Base-by-base conservation (phyloP, 257 asterid species). In the Jaltomata sinuosa region DNA sequence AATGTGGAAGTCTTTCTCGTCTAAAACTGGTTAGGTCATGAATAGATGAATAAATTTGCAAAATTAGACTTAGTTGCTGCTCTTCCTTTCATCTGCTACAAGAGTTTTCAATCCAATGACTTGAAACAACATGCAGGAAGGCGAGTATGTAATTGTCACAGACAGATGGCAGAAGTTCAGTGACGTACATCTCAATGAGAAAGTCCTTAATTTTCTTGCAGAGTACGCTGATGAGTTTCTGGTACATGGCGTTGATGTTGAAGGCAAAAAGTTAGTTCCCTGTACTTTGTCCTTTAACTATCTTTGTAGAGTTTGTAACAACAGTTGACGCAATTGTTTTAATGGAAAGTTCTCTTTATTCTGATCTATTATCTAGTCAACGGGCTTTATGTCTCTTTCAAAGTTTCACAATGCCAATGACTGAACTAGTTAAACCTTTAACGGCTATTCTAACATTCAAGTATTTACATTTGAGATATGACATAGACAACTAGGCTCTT, bases 161-260 rank as follows among this genome's bases (percentile, higher is more conserved):
- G 95, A 95, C 88, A 93, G 98, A 87, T 97, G 99, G 99, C 99
- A 95, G 92, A 97, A 94, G 87, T 97, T 97, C 88, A 97, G 88
- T 40, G 87, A 94, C 52, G 98, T 97, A n/a, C 91, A 86, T 89
- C 96, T 97, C 85, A 91, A 93, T 88, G 87, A 91, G 85, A 69
- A 92, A 83, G 93, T 92, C 79, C 89, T 94, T 85, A 90, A 87
- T 84, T 89, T 91, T 87, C 93, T 97, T 50, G 96, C 98, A 21
- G 79, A 62, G 45, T 94, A 89, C 84, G 97, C 99, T 62, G 98
- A 96, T 78, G 99, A 96, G 86, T 96, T 93, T 89, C 97, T 95
- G 83, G 98, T 97, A 85, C 98, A 96, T 87, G 98, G 99, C 89
- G 99, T 97, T 84, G 98, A 97, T 84, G 98, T 95, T 84, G 99